Conservation (phyloP, 106 monocot genomes). For the Acanthochlamys bracteata region DNA sequence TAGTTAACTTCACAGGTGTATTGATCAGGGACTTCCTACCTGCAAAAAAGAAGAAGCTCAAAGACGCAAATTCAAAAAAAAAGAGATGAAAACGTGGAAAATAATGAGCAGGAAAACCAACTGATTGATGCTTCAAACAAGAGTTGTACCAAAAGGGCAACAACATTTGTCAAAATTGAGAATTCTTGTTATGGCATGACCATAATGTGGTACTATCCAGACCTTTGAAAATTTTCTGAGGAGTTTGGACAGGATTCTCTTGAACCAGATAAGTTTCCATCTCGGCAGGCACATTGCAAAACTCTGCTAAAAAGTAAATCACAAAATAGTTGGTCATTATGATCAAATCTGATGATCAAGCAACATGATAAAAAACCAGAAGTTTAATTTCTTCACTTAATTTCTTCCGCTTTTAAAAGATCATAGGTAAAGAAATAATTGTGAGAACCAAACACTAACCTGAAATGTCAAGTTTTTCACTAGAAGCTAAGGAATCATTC, state of each 20-base stretch:
- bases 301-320: constrained; percentile 17
- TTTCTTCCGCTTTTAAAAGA: too few relatives aligned
- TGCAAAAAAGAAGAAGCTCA: constrained; percentile 2
- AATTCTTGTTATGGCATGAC: too few relatives aligned
- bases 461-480: constrained; percentile 35
- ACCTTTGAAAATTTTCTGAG: constrained; percentile 38
- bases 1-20: constrained; percentile 38
- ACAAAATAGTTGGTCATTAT: too few relatives aligned
- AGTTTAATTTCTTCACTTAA: too few relatives aligned
- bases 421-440: background rate
- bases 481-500: constrained; percentile 13
- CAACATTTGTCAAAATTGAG: too few relatives aligned
- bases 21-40: constrained; percentile 42
- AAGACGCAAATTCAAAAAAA: background rate
- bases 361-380: too few relatives aligned
- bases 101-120: too few relatives aligned
- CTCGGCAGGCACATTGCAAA: constrained; percentile 18
- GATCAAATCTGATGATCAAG: too few relatives aligned
- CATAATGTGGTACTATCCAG: background rate
- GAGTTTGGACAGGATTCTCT: constrained; percentile 15
- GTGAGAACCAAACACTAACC: constrained; percentile 19
- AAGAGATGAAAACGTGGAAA: too few relatives aligned
- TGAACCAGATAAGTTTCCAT: constrained; percentile 22
- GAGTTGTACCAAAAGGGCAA: too few relatives aligned
- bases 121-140: background rate